A percentile compares a stretch with the other conserved stretches of the same genome.
phyloP scores from a whole-genome alignment of 2,329 filamentous ascomycete genomes.

The Colletotrichum sp. region DNA sequence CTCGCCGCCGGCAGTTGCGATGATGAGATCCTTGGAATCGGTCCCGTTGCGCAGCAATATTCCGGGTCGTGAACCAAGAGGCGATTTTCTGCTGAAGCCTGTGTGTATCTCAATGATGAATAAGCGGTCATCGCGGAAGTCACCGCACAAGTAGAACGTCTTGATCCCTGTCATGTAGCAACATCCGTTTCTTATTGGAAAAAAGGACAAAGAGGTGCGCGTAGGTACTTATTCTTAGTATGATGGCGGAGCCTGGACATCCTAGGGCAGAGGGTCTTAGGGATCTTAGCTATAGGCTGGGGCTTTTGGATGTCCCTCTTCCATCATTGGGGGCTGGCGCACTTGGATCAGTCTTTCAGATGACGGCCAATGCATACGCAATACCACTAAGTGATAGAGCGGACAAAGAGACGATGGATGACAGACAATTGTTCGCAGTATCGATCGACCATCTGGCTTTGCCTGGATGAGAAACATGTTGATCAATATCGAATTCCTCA shows the following conservation, averaged over 20 bases:
- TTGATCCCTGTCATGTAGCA: neutral
- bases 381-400: neutral
- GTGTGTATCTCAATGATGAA: neutral
- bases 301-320: neutral
- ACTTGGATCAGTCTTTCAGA: neutral
- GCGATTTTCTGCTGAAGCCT: neutral
- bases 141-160: neutral
- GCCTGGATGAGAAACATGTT: no score
- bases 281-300: neutral
- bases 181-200: neutral
- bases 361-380: neutral
- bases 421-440: accelerated
- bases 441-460: no score
- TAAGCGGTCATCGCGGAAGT: neutral
- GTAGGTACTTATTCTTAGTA: neutral
- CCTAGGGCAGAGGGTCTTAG: neutral
- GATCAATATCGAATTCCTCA: no score
- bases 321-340: neutral
- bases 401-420: neutral
- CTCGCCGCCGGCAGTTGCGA: neutral
- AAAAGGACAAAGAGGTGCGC: neutral
- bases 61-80: neutral
- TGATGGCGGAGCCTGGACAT: neutral
- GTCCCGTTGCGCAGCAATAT: neutral
- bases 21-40: neutral